Base-by-base conservation (phyloP, 495 filamentous ascomycete species). In the Paragyromitra xinjiangensis region DNA sequence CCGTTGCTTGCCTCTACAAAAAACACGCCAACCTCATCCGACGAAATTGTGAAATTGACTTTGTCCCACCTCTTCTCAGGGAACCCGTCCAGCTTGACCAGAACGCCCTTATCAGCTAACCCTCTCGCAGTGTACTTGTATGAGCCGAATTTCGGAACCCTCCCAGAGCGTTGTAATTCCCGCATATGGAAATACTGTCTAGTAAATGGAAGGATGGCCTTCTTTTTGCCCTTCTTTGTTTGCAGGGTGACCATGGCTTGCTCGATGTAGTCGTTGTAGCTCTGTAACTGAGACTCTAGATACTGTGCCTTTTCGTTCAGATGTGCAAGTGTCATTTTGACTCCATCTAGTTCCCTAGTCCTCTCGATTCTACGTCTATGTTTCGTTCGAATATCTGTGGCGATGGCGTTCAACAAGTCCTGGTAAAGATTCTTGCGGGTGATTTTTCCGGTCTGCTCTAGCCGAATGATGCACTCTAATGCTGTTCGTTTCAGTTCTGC, bases 221-320 rank as follows among this genome's bases (percentile, higher is more conserved):
- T 88, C 81, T 95, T 96, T 85, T 97, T 97, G 85, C 93, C 94
- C 84, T 97, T 97, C 85, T 97, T 97, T 84, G 92, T 95, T 84
- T 98, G 96, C 63, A 99, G 88, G n/a, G 96, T 98, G 66, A 94
- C 88, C 94, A 99, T 97, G 22, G 95, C 94, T 83, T 98, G 94
- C 86, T 99, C 95, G 80, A 99, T 97, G 83, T 98, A 98, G 84
- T 98, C 94, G 82, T 99, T 97, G 86, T 98, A 99, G 75, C 90
- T 94, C 86, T 97, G 96, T 53, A 97, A 88, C 84, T 98, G 96
- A 75, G 92, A 90, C 80, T 99, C 96, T 1, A 99, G 88, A 85
- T 94, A 98, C 62, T 88, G 87, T 29, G 95, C 94, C 84, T 99
- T 98, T 78, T 96, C 93, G 83, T 93, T 92, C 66, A 99, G 86